Base-by-base conservation (phyloP, 352 stramenopile genomes). In the Phytophthora sojae region DNA sequence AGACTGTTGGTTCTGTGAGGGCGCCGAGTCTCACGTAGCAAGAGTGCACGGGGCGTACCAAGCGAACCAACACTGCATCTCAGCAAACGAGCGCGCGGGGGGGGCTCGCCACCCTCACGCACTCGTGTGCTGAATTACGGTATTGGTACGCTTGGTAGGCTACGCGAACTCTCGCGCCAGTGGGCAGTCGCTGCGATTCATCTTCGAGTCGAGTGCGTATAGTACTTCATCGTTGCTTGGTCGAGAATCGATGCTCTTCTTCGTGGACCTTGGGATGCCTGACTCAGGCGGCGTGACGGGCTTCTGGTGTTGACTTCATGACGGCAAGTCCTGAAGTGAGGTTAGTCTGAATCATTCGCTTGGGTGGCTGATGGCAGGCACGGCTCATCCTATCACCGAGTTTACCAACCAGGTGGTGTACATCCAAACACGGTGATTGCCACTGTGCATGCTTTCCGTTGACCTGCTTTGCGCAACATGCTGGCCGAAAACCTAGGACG, bases 131-230 rank as follows among this genome's bases (percentile, higher is more conserved):
- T 59, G 21, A 52, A 54, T 32, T 67, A 49, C 69, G 60, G 69
- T 65, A 62, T 73, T 77, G 69, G 69, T 77, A 77, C 69, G 53
- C 64, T 68, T 72, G 69, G 64, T 78, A 75, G 45, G 61, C 57
- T 25, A 29, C n/a, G 58, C 53, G 53, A 68, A 35, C 62, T 76
- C 54, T 69, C 59, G 57, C 66, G 58, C 35, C 39, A 15, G 61
- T 67, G 51, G 23, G 44, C 3, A 37, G 37, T 55, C 50, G 61
- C 17, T 4, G 49, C n/a, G 5, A n/a, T 51, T 50, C 44, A n/a
- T 50, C 52, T 35, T 68, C 42, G 50, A 42, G 19, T 49, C 26
- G 30, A 56, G 51, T 8, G 54, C 25, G 59, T 12, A n/a, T 29
- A 37, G 21, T 65, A 37, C 32, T 57, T 47, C 19, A 12, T 64